Percentiles rank a stretch among this genome's conserved stretches.
phyloP scores from a whole-genome alignment of 2,329 filamentous ascomycete species.

The Fusarium irregulare region DNA sequence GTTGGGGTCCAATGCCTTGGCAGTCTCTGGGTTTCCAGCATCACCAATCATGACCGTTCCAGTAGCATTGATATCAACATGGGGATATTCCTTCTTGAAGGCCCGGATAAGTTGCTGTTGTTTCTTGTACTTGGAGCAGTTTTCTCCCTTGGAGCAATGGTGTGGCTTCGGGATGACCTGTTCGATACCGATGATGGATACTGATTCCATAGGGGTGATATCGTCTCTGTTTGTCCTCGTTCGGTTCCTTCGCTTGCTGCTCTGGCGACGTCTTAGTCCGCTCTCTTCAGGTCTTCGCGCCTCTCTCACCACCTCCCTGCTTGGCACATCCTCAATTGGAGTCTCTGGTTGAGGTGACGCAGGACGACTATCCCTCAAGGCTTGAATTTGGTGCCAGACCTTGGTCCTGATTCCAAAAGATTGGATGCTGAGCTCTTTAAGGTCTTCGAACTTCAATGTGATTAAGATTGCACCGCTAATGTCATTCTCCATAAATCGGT shows the following conservation, averaged over 20 bases:
- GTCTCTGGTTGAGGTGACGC: slow-evolving; percentile 66
- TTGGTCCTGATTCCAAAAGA: slow-evolving; percentile 85
- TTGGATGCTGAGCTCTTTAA: slow-evolving; percentile 82
- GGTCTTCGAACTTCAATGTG: slow-evolving; percentile 90
- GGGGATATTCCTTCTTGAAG: slow-evolving; percentile 80
- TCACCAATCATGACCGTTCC: slow-evolving; percentile 83
- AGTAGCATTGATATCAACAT: slow-evolving; percentile 63
- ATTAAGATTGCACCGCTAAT: slow-evolving; percentile 89
- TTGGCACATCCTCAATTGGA: slow-evolving; percentile 70
- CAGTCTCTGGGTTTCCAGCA: slow-evolving; percentile 79
- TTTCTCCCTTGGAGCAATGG: slow-evolving; percentile 85
- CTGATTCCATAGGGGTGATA: slow-evolving; percentile 83
- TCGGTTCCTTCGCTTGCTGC: slow-evolving; percentile 55
- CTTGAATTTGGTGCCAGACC: slow-evolving; percentile 83
- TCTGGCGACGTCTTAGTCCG: slow-evolving; percentile 53
- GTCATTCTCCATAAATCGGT: slow-evolving; percentile 91
- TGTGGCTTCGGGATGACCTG: slow-evolving; percentile 88
- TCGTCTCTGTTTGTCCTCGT: slow-evolving; percentile 65
- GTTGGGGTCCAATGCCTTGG: slow-evolving; percentile 66
- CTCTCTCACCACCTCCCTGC: slow-evolving; percentile 62
- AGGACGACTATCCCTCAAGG: slow-evolving; percentile 68
- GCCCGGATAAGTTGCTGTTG: slow-evolving; percentile 81
- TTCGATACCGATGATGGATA: slow-evolving; percentile 93
- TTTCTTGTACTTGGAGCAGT: slow-evolving; percentile 83
- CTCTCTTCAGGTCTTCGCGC: slow-evolving; percentile 53